phyloP scores from a whole-genome alignment of 306 rosid species.

The Lathyrus tuberosus region DNA sequence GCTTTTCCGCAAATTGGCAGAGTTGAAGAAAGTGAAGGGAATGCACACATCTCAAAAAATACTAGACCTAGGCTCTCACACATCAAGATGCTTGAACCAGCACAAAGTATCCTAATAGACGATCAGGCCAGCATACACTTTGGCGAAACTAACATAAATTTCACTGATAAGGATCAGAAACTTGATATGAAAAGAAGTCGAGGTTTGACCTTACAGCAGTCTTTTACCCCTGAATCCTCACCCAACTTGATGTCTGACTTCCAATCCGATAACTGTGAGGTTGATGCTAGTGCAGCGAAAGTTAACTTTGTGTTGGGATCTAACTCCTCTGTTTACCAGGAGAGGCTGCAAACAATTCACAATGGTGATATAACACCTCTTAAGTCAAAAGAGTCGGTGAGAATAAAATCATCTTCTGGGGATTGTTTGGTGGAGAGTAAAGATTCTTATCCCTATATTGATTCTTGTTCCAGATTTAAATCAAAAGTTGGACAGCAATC shows the following conservation, averaged over 20 bases:
- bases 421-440: constrained; percentile 13
- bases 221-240: constrained; percentile 10
- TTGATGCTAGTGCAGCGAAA: constrained; percentile 23
- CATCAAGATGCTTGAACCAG: constrained; percentile 39
- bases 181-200: constrained; percentile 9
- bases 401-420: not conserved
- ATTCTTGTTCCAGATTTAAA: constrained; percentile 38
- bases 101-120: constrained; percentile 31
- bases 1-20: constrained; percentile 9
- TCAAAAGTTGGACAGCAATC: constrained; percentile 27
- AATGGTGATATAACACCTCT: not conserved
- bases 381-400: not conserved
- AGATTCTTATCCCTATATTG: constrained; percentile 5
- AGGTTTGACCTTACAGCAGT: not conserved
- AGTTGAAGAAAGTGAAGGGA: constrained; percentile 34
- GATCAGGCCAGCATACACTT: constrained; percentile 13
- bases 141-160: constrained; percentile 16
- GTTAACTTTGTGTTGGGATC: constrained; percentile 6
- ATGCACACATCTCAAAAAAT: not conserved
- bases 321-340: constrained; percentile 17
- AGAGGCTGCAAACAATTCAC: constrained; percentile 15
- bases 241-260: constrained; percentile 1
- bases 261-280: constrained; percentile 18
- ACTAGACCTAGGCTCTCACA: constrained; percentile 24
- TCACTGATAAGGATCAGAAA: constrained; percentile 20